Percentiles rank a stretch among this genome's conserved stretches.
Evolutionary conservation across 164 flowering plant genomes (phyloP).

Genomic region (Nymphaea colorata): DNA sequence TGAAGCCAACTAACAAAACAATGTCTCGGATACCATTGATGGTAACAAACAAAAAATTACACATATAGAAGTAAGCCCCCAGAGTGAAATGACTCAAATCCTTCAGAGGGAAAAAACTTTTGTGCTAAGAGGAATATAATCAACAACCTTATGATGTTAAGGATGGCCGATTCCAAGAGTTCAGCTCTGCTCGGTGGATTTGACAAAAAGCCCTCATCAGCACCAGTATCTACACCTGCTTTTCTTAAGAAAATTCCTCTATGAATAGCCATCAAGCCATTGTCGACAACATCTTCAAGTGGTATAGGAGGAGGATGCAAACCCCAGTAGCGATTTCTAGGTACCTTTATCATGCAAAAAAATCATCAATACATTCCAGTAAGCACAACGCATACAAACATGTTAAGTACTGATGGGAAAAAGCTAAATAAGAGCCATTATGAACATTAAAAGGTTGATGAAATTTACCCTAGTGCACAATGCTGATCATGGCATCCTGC

Average conservation of each 20-base stretch:
- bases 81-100: neutral
- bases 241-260: slow-evolving; percentile 82
- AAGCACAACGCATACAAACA: neutral
- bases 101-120: neutral
- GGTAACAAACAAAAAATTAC: too few relatives aligned
- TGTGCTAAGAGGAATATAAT: neutral
- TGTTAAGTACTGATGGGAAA: too few relatives aligned
- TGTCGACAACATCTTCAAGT: slow-evolving; percentile 86
- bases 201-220: slow-evolving; percentile 52
- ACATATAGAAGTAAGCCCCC: too few relatives aligned
- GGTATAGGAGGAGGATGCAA: slow-evolving; percentile 97
- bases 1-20: slow-evolving; percentile 13
- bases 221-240: slow-evolving; percentile 81
- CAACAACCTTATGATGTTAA: slow-evolving; percentile 66
- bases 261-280: slow-evolving; percentile 80
- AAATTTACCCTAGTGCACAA: too few relatives aligned
- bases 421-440: too few relatives aligned
- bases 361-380: neutral
- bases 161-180: slow-evolving; percentile 71
- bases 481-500: too few relatives aligned
- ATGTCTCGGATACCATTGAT: too few relatives aligned
- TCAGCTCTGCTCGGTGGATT: slow-evolving; percentile 76
- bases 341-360: slow-evolving; percentile 41
- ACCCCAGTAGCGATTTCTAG: slow-evolving; percentile 96
- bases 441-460: too few relatives aligned